Evolutionary conservation across 345 rosid genomes (phyloP).

Genomic region (Gossypium ekmanianum): DNA sequence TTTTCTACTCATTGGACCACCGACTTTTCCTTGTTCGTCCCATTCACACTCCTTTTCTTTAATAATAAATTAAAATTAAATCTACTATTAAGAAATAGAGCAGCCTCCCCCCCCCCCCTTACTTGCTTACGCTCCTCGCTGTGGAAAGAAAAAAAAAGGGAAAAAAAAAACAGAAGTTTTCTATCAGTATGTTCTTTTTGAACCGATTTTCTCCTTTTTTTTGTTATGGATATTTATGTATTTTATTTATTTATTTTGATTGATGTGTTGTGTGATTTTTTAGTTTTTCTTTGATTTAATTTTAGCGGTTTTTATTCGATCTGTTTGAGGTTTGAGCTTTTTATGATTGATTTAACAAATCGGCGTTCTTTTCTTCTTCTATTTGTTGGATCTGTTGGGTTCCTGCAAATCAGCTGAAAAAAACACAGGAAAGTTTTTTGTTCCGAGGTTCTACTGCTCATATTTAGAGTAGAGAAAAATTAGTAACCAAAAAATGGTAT

Average conservation of each 20-base stretch:
- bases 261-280: neutral
- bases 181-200: neutral
- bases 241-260: neutral
- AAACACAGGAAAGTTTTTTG: neutral
- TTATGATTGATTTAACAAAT: constrained; percentile 3
- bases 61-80: neutral
- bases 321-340: constrained; percentile 14
- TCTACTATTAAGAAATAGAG: neutral
- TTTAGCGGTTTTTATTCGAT: constrained; percentile 18
- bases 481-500: neutral
- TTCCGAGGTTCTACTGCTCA: neutral
- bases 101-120: neutral
- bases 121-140: no score
- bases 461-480: neutral
- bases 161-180: no score
- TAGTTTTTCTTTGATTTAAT: neutral
- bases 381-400: neutral
- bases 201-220: neutral
- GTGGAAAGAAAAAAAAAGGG: no score
- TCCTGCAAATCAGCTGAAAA: neutral
- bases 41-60: neutral
- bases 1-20: constrained; percentile 32
- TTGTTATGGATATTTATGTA: neutral
- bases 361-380: neutral
- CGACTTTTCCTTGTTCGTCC: neutral